Conservation (phyloP, 768 basidiomycete species). For the Psilocybe cubensis region DNA sequence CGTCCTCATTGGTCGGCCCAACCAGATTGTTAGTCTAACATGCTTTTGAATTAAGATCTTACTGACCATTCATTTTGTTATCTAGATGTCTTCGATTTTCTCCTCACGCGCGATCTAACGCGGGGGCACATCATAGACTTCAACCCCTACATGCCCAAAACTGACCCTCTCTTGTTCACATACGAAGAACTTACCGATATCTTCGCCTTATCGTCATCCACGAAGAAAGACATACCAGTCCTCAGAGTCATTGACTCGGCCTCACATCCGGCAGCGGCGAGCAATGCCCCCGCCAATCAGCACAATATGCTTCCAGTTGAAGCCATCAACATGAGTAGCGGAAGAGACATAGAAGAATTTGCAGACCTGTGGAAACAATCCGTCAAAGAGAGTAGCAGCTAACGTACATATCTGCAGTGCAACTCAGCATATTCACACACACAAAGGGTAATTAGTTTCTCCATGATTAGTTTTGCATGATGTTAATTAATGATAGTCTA, state of each 20-base stretch:
- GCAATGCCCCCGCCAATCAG: conserved; percentile 74
- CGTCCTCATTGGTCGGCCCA: conserved; percentile 57
- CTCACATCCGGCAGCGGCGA: conserved; percentile 66
- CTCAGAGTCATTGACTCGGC: conserved; percentile 75
- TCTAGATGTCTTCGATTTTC: conserved; percentile 83
- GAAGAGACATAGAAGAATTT: conserved; percentile 74
- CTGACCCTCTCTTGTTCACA: conserved; percentile 87
- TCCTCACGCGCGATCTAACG: conserved; percentile 80
- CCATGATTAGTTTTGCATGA: not conserved
- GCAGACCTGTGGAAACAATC: conserved; percentile 65
- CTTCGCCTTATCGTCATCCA: conserved; percentile 16
- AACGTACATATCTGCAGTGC: not conserved
- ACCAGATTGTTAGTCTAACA: conserved; percentile 62
- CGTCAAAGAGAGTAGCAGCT: conserved; percentile 41
- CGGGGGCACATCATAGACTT: conserved; percentile 88
- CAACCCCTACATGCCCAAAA: conserved; percentile 83
- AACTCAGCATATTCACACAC: no score
- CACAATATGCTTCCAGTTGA: conserved; percentile 95
- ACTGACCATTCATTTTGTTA: conserved; percentile 2
- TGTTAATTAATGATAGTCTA: not conserved
- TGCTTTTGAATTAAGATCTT: not conserved
- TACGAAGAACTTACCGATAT: conserved; percentile 72
- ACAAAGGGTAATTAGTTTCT: no score
- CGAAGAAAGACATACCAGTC: conserved; percentile 32
- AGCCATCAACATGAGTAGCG: conserved; percentile 78